phyloP scores from a whole-genome alignment of 306 rosid genomes.

The Inga oerstediana region DNA sequence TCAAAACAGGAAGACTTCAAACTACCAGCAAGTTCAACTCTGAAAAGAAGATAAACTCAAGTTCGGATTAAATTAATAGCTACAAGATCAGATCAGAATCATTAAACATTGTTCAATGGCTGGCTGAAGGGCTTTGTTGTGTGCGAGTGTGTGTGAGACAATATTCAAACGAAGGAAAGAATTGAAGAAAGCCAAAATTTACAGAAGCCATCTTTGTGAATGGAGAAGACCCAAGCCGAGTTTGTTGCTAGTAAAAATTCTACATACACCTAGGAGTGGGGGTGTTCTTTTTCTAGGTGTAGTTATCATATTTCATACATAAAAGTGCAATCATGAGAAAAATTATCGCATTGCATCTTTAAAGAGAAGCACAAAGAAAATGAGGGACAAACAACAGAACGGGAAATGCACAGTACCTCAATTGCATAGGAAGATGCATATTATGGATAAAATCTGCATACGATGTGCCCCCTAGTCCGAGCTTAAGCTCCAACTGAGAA shows the following conservation, averaged over 20 bases:
- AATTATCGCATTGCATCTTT: neutral
- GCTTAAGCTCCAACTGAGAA: conserved; percentile 88
- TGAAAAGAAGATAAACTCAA: neutral
- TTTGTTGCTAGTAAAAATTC: neutral
- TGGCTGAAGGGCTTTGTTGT: neutral
- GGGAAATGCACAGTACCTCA: conserved; percentile 66
- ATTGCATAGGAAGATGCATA: conserved; percentile 89
- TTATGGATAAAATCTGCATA: conserved; percentile 81
- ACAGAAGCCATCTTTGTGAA: neutral
- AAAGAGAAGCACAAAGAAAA: conserved; percentile 9
- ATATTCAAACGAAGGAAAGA: neutral
- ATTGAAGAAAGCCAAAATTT: neutral
- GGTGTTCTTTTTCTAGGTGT: neutral
- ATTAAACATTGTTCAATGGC: neutral
- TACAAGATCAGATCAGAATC: neutral
- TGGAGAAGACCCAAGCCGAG: neutral
- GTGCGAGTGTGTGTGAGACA: neutral
- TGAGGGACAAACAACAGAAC: neutral
- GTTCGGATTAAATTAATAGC: neutral
- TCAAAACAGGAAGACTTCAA: neutral
- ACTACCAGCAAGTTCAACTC: neutral
- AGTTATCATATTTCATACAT: conserved; percentile 8
- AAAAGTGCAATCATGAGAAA: conserved; percentile 12
- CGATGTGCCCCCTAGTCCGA: conserved; percentile 96
- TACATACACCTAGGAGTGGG: neutral